Conservation (phyloP, 768 basidiomycete genomes). For the Mycena vulgaris region DNA sequence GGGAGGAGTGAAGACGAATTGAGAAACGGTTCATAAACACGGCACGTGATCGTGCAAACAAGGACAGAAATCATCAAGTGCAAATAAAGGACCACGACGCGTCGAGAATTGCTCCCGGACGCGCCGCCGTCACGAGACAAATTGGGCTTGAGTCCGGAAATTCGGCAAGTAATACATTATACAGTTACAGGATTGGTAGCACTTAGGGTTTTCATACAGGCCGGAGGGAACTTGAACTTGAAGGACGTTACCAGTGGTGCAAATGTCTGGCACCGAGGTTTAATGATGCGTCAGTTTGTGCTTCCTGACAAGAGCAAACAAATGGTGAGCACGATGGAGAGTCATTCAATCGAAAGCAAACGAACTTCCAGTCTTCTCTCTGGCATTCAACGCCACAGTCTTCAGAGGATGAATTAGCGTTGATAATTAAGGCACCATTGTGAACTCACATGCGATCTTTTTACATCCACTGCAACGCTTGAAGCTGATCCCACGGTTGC, state of each 20-base stretch:
- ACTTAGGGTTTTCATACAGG: no score
- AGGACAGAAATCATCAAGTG: not conserved
- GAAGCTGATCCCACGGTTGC: constrained; percentile 46
- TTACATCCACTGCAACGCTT: constrained; percentile 46
- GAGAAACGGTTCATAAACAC: constrained; percentile 22
- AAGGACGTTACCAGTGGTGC: no score
- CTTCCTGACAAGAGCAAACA: not conserved
- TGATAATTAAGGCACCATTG: not conserved
- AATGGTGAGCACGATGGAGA: constrained; percentile 28
- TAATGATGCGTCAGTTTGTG: constrained; percentile 47
- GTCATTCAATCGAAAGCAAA: constrained; percentile 39
- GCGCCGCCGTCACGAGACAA: no score
- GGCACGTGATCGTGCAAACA: constrained; percentile 33
- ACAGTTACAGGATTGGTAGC: no score
- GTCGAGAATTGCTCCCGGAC: no score
- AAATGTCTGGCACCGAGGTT: no score
- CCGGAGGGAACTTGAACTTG: no score
- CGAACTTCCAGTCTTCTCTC: constrained; percentile 47
- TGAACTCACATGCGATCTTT: constrained; percentile 45
- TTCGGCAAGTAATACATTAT: no score
- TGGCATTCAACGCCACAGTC: constrained; percentile 48
- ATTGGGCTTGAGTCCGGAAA: no score
- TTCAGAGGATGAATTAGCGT: not conserved
- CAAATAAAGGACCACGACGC: constrained; percentile 2
- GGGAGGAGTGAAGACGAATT: constrained; percentile 1